Evolutionary conservation across 257 asterid genomes (phyloP).

Genomic region (Solanum okadae): DNA sequence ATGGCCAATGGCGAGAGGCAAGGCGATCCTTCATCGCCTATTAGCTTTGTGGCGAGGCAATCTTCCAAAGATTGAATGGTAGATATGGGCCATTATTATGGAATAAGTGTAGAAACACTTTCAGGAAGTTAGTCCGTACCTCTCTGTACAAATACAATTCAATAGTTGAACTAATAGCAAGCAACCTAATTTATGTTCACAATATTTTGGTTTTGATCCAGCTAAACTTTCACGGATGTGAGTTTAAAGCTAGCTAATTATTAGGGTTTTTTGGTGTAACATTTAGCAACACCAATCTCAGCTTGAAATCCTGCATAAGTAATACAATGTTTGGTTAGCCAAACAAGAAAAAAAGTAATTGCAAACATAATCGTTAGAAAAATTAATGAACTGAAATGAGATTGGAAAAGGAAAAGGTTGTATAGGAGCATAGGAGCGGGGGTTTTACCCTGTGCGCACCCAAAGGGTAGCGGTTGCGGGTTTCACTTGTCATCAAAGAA

Average conservation of each 20-base stretch:
- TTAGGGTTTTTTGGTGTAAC: background rate
- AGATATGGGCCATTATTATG: background rate
- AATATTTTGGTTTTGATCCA: background rate
- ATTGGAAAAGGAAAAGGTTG: background rate
- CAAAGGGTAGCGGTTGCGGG: too few species aligned
- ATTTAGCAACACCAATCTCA: background rate
- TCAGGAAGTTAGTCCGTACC: background rate
- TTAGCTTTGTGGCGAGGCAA: too few species aligned
- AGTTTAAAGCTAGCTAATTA: background rate
- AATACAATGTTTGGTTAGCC: background rate
- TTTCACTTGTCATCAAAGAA: too few species aligned
- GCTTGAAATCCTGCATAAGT: background rate
- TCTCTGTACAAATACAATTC: background rate
- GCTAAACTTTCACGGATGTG: background rate
- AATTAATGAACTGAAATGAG: background rate
- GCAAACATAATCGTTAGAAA: background rate
- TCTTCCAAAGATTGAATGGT: background rate
- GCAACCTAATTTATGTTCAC: background rate
- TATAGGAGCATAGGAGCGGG: too few species aligned
- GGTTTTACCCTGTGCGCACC: too few species aligned
- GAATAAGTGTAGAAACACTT: background rate
- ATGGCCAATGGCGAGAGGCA: too few species aligned
- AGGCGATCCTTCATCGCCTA: too few species aligned
- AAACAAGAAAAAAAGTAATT: background rate
- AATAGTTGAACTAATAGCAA: background rate